Evolutionary conservation across 345 rosid species (phyloP).

Genomic region (Camelina sativa): DNA sequence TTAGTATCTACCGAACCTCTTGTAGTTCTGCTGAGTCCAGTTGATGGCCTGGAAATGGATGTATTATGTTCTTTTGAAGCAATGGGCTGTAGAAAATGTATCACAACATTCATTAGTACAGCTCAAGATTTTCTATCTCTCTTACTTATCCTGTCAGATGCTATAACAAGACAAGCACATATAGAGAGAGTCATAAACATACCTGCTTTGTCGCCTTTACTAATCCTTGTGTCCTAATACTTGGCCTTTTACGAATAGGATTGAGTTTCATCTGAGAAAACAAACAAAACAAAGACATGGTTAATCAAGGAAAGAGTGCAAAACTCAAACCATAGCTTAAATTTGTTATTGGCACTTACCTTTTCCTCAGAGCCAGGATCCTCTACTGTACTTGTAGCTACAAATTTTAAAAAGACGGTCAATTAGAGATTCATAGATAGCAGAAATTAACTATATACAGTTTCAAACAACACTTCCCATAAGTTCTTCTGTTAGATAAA

Average conservation of each 20-base stretch:
- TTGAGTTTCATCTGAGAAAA: constrained; percentile 53
- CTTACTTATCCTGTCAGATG: constrained; percentile 16
- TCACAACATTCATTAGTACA: constrained; percentile 2
- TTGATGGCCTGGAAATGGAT: constrained; percentile 59
- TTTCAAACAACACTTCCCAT: constrained; percentile 9
- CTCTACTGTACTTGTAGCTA: constrained; percentile 57
- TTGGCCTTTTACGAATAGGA: constrained; percentile 58
- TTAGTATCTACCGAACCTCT: constrained; percentile 61
- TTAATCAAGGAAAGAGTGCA: constrained; percentile 28
- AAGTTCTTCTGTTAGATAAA: neutral
- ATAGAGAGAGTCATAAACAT: constrained; percentile 31
- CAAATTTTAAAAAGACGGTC: constrained; percentile 35
- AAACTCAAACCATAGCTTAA: constrained; percentile 24
- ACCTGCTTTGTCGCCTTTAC: constrained; percentile 59
- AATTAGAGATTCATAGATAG: constrained; percentile 5
- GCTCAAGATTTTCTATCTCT: constrained; percentile 15
- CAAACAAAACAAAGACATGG: constrained; percentile 23
- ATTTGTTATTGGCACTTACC: constrained; percentile 48
- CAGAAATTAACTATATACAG: neutral
- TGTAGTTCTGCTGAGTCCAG: constrained; percentile 44
- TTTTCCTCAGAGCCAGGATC: constrained; percentile 50
- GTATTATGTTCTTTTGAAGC: constrained; percentile 47
- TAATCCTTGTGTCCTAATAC: constrained; percentile 47
- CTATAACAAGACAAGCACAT: constrained; percentile 12
- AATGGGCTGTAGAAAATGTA: constrained; percentile 47